phyloP scores from a whole-genome alignment of 441 rosid genomes.

The Erodium chrysanthum region DNA sequence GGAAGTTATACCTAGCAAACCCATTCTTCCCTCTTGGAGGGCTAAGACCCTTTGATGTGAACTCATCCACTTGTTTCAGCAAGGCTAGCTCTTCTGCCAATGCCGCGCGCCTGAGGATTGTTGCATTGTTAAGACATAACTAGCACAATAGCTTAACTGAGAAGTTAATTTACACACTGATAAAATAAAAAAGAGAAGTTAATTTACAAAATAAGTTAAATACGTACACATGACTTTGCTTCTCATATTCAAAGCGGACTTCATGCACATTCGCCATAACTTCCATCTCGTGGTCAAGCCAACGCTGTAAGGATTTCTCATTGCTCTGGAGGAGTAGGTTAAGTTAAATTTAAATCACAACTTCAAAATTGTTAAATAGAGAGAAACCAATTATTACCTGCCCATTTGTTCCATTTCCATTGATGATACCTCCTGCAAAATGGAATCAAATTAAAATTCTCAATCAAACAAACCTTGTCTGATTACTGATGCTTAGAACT shows the following conservation, averaged over 20 bases:
- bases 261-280: slow-evolving; percentile 97
- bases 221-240: slow-evolving; percentile 95
- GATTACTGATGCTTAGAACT: not conserved
- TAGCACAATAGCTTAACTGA: not conserved
- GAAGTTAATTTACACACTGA: slow-evolving; percentile 9
- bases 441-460: slow-evolving; percentile 20
- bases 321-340: slow-evolving; percentile 43
- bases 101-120: slow-evolving; percentile 69
- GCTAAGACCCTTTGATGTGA: slow-evolving; percentile 76
- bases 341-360: slow-evolving; percentile 9
- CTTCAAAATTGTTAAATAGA: not conserved
- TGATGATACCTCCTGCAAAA: slow-evolving; percentile 65
- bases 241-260: slow-evolving; percentile 94
- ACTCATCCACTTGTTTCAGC: slow-evolving; percentile 83
- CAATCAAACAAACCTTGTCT: not conserved
- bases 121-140: slow-evolving; percentile 14
- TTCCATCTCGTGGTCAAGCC: slow-evolving; percentile 93
- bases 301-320: slow-evolving; percentile 82
- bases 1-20: slow-evolving; percentile 55
- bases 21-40: slow-evolving; percentile 96
- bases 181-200: no score
- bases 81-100: slow-evolving; percentile 83
- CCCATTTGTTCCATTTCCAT: slow-evolving; percentile 70
- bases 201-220: slow-evolving; percentile 15
- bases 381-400: slow-evolving; percentile 41